Evolutionary conservation across 192 early-diverging fungal species (phyloP), one percentile per base, ranked within the genome.

Genomic region (Coemansia sp.): DNA sequence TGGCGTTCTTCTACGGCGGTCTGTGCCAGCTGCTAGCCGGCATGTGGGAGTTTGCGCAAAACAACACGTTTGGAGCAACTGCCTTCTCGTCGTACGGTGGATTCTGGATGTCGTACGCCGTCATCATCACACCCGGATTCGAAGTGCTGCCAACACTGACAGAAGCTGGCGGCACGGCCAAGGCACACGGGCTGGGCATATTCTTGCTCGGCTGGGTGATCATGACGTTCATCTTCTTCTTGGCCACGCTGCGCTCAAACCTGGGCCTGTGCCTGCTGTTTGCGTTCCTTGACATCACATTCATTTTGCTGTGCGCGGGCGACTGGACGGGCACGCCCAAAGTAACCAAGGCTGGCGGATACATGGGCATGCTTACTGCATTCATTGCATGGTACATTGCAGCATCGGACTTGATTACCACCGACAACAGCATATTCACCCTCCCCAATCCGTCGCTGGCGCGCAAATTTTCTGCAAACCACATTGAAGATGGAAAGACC

Each of bases 51-150:
- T 91, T 90, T 71, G 82, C 83, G 35, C 70, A 75, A 4, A 86
- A 88, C 54, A 92, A 93, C 66, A 91, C 89, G 10, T 92, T 93
- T 82, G 90, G 90, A 66, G 90, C 90, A 54, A 92, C 89, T 12
- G 89, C 88, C 10, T 92, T 92, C 75, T 81, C 86, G 45, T 85
- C 85, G 22, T 90, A 86, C 24, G 87, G 83, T 56, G 88, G 83
- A 24, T 88, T 86, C 83, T 91, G 86, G 89, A 66, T 88, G 51
- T 74, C 88, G 4, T 91, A 75, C 32, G 86, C 73, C 23, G 74
- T 68, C 9, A 83, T 90, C 29, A 68, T 86, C 54, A 82, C 83
- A 39, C 86, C 89, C 9, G 82, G 76, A 29, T 85, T 85, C 24
- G 78, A 75, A 23, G 69, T 88, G 49, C 57, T 69, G n/a, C 66